phyloP scores from a whole-genome alignment of 805 yeast genomes.

The Cyberlindnera xishuangbannaensis region DNA sequence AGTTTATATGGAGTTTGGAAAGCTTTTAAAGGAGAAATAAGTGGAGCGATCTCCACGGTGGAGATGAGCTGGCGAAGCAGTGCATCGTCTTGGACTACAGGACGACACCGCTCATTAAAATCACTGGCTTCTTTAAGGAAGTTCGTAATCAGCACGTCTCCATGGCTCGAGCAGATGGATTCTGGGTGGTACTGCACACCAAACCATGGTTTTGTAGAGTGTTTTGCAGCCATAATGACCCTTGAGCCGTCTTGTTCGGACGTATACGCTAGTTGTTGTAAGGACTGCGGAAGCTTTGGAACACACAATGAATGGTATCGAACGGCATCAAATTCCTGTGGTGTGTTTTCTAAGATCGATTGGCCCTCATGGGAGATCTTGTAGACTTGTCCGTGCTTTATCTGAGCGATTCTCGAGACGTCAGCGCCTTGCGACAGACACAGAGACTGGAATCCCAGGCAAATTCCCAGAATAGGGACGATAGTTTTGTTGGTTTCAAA shows the following conservation, averaged over 20 bases:
- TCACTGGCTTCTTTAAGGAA: slow-evolving; percentile 35
- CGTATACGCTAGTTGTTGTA: slow-evolving; percentile 61
- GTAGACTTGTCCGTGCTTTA: slow-evolving; percentile 85
- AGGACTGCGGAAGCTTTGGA: slow-evolving; percentile 21
- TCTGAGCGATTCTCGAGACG: slow-evolving; percentile 46
- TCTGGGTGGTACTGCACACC: slow-evolving; percentile 99
- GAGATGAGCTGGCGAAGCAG: slow-evolving; percentile 7
- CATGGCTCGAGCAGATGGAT: slow-evolving; percentile 75
- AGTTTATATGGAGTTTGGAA: too few species aligned
- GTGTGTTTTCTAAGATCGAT: slow-evolving; percentile 36
- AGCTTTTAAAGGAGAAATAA: too few species aligned
- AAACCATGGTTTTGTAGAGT: slow-evolving; percentile 57
- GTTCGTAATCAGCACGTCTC: slow-evolving; percentile 52
- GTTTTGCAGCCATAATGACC: slow-evolving; percentile 77
- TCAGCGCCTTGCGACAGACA: slow-evolving; percentile 56
- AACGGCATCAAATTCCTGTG: slow-evolving; percentile 54
- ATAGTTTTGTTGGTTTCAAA: slow-evolving; percentile 27
- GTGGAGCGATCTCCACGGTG: slow-evolving; percentile 17
- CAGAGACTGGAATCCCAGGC: slow-evolving; percentile 87
- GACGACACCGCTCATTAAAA: too few species aligned
- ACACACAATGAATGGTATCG: slow-evolving; percentile 84
- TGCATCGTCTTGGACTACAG: slow-evolving; percentile 13
- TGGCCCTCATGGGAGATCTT: slow-evolving; percentile 26
- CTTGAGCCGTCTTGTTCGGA: slow-evolving; percentile 26
- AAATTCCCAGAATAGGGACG: slow-evolving; percentile 84